Evolutionary conservation across 192 early-diverging fungal species (phyloP), one percentile per base, ranked within the genome.

Genomic region (Coemansia sp.): DNA sequence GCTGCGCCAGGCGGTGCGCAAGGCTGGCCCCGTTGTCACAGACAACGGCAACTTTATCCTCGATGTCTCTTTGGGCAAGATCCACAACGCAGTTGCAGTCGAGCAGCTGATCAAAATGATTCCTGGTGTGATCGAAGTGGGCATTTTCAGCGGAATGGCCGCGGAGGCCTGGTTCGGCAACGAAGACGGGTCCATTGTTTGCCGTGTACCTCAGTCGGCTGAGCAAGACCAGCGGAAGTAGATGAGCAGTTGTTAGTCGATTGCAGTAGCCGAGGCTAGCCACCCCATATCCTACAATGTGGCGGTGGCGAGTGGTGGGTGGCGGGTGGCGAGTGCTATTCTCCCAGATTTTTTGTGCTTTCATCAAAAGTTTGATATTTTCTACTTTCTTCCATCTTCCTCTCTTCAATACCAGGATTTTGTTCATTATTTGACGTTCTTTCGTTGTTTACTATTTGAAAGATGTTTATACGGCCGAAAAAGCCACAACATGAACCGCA

Each of bases 21-120:
- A 98, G 76, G 96, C 96, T 0, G 96, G 96, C 6, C 96, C 96
- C 3, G 92, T 95, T 30, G 91, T 96, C 2, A 96, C 94, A 12
- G 96, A 98, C 71, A 95, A 94, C 66, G 94, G 95, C 11, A 96
- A 95, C 83, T 92, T 96, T 81, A 82, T 96, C 30, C 83, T 98
- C 43, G 95, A 98, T 82, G 92, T 89, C 5, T 77, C 89, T 38
- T 91, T 98, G 76, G 91, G 92, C 30, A 73, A 82, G 14, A 94
- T 96, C 67, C 66, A 83, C 12, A 84, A 89, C 36, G 92, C 94
- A 2, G 62, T 61, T 10, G 76, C 68, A 0, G 77, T 90, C 0
- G 80, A 90, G 60, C 62, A 60, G 36, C 62, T 75, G 62, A 49
- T 96, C 35, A 95, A 90, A 62, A 66, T 86, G 67, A 84, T 95